These are phyloP conservation scores for Hericium rajendrae DNA, from an alignment of 768 basidiomycete species.

Conservation along the genomic window DNA sequence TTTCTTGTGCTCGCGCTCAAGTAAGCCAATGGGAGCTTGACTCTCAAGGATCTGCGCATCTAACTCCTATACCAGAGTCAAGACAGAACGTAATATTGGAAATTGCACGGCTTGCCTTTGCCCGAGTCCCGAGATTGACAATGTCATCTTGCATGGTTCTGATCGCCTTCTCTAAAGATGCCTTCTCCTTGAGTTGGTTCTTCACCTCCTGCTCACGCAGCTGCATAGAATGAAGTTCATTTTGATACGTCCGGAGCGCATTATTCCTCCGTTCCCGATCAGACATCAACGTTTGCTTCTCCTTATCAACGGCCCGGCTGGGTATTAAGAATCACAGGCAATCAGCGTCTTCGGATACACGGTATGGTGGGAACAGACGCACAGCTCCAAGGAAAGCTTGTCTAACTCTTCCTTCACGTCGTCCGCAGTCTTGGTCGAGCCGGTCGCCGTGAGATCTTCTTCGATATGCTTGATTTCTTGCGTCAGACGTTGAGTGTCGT, in stretches of 20 bases:
- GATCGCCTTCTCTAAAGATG: conserved; percentile 44
- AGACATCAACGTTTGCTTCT: conserved; percentile 41
- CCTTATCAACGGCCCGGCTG: conserved; percentile 60
- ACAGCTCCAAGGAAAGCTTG: conserved; percentile 56
- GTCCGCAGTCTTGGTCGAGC: conserved; percentile 72
- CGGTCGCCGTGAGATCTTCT: conserved; percentile 55
- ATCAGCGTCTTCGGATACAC: not conserved
- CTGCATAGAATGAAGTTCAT: conserved; percentile 52
- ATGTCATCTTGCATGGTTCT: conserved; percentile 52
- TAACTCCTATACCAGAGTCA: conserved; percentile 37
- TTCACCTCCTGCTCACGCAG: conserved; percentile 47
- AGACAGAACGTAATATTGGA: not conserved
- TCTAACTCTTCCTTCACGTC: conserved; percentile 79
- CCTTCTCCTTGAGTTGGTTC: conserved; percentile 51
- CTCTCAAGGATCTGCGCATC: conserved; percentile 52
- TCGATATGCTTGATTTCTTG: conserved; percentile 59
- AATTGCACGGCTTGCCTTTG: conserved; percentile 35
- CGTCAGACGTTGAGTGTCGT: conserved; percentile 48
- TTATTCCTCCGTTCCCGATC: conserved; percentile 57
- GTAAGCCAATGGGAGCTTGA: conserved; percentile 52
- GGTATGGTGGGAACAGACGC: conserved; percentile 18
- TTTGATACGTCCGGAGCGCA: conserved; percentile 45
- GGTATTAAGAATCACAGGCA: not conserved
- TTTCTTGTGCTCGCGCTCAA: conserved; percentile 47
- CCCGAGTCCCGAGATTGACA: conserved; percentile 27